Evolutionary conservation across 2,329 filamentous ascomycete genomes (phyloP).

Genomic region (Dothidotthia symphoricarpi): DNA sequence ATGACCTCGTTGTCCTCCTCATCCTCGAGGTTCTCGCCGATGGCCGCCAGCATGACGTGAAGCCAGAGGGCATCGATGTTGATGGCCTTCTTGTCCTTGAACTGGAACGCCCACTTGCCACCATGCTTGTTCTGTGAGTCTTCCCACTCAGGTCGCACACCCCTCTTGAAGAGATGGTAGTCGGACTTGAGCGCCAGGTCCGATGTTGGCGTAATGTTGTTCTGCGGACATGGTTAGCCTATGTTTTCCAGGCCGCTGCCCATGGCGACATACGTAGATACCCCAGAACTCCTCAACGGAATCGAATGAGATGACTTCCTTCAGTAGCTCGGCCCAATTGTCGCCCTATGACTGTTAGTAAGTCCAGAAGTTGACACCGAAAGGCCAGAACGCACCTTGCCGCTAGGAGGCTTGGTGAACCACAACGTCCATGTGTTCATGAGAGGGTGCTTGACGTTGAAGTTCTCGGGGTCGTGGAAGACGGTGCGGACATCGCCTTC

Average conservation of each 20-base stretch:
- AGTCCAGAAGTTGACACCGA: not conserved
- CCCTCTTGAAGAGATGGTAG: conserved; percentile 98
- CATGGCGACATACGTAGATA: conserved; percentile 74
- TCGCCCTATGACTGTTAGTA: conserved; percentile 64
- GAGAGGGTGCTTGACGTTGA: conserved; percentile 98
- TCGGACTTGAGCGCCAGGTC: conserved; percentile 97
- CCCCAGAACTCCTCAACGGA: conserved; percentile 99
- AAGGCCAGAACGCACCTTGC: conserved; percentile 64
- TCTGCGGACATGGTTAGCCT: conserved; percentile 57
- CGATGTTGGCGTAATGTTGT: conserved; percentile 96
- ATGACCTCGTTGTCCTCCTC: conserved; percentile 96
- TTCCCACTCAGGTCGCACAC: conserved; percentile 97
- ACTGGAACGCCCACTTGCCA: conserved; percentile 97
- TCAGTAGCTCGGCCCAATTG: conserved; percentile 97
- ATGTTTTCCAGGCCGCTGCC: not conserved
- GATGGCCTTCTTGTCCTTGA: conserved; percentile 90
- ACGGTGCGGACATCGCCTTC: conserved; percentile 75
- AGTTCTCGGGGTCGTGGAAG: conserved; percentile 98
- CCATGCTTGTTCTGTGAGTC: conserved; percentile 98
- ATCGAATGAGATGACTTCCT: conserved; percentile 98
- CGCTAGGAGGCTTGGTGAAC: conserved; percentile 97
- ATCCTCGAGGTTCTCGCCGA: conserved; percentile 94
- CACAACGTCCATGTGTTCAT: conserved; percentile 98
- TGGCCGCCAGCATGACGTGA: conserved; percentile 92
- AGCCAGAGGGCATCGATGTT: conserved; percentile 96